Conservation (phyloP, 371 early-diverging fungal species). For the Parasitella parasitica region DNA sequence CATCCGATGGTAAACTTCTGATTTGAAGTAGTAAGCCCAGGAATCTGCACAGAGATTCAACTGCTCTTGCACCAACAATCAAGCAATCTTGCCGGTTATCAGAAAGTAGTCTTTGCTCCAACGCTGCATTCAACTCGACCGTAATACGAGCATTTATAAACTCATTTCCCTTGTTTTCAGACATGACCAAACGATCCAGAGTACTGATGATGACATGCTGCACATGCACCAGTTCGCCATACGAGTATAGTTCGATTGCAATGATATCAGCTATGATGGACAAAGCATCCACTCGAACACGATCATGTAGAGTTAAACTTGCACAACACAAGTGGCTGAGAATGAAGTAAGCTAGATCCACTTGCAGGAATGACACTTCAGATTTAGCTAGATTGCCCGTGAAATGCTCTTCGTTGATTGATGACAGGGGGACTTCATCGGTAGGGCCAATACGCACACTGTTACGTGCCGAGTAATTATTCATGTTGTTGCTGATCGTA, state of each 20-base stretch:
- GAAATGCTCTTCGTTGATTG: conserved; percentile 13
- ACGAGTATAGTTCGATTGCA: conserved; percentile 56
- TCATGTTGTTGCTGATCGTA: not conserved
- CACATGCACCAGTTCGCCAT: conserved; percentile 51
- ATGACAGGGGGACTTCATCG: conserved; percentile 11
- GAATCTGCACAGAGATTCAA: conserved; percentile 58
- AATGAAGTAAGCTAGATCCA: conserved; percentile 54
- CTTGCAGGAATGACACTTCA: conserved; percentile 34
- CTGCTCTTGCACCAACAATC: conserved; percentile 34
- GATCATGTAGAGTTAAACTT: conserved; percentile 60
- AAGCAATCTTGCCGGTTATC: conserved; percentile 22
- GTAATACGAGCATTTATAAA: conserved; percentile 34
- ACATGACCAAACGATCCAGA: conserved; percentile 61
- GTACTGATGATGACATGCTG: conserved; percentile 64
- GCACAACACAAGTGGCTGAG: conserved; percentile 63
- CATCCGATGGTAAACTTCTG: conserved; percentile 57
- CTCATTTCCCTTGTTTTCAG: conserved; percentile 58
- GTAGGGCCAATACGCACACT: conserved; percentile 24
- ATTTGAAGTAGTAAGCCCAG: conserved; percentile 57
- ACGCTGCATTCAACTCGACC: conserved; percentile 26
- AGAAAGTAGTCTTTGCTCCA: conserved; percentile 29
- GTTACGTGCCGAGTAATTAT: conserved; percentile 2
- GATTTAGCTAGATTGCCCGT: not conserved
- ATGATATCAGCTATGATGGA: conserved; percentile 65
- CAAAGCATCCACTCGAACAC: conserved; percentile 53